phyloP scores from a whole-genome alignment of 2,329 filamentous ascomycete species.

The Scedosporium dehoogii region DNA sequence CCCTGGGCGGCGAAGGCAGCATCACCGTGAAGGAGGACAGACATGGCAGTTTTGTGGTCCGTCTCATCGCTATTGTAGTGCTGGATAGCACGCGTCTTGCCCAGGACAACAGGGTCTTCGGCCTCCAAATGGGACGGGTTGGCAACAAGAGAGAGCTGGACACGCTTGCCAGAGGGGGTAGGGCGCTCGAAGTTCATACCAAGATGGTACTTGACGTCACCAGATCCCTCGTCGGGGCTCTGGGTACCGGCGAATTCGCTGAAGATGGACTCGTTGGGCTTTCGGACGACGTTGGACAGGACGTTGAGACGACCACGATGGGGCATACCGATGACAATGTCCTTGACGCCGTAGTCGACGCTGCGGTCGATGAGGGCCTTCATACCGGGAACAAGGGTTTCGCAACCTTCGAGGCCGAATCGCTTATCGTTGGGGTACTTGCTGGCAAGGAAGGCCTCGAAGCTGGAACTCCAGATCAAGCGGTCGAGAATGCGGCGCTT shows the following conservation, averaged over 20 bases:
- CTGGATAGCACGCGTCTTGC: constrained; percentile 95
- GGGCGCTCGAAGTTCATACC: constrained; percentile 99
- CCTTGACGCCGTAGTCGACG: constrained; percentile 96
- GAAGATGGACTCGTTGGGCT: constrained; percentile 99
- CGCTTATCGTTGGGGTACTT: constrained; percentile 99
- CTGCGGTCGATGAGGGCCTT: constrained; percentile 97
- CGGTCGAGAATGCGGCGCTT: constrained; percentile 96
- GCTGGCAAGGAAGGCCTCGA: constrained; percentile 87
- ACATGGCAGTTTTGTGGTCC: constrained; percentile 83
- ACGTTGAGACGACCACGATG: constrained; percentile 98
- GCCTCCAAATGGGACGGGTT: constrained; percentile 98
- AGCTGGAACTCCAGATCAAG: constrained; percentile 96
- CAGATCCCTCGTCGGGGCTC: constrained; percentile 85
- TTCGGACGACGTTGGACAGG: constrained; percentile 94
- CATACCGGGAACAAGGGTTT: constrained; percentile 96
- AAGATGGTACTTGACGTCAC: constrained; percentile 98
- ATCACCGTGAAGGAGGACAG: constrained; percentile 91
- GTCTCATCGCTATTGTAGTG: constrained; percentile 98
- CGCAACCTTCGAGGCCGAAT: constrained; percentile 95
- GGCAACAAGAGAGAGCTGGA: constrained; percentile 96
- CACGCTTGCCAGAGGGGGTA: constrained; percentile 94
- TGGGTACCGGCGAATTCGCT: constrained; percentile 89
- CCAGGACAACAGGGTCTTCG: constrained; percentile 93
- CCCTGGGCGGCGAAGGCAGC: constrained; percentile 94
- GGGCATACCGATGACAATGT: constrained; percentile 99